Percentiles rank a stretch among this genome's conserved stretches.
Conservation (phyloP, 2,329 filamentous ascomycete species). For the Fulvia fulva region DNA sequence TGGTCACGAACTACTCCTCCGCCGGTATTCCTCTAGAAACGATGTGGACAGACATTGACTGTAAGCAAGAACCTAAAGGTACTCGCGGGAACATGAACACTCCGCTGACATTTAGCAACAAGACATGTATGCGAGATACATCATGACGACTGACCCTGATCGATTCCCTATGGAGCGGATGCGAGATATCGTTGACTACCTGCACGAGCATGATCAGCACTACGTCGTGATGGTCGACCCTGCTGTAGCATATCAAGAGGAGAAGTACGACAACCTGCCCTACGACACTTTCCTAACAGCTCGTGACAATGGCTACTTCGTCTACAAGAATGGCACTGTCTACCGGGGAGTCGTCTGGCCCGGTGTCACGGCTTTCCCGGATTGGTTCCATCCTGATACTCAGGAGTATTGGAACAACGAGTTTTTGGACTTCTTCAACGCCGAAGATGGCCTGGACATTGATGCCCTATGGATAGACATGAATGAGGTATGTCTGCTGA, state of each 20-base stretch:
- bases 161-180: conserved; percentile 60
- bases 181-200: conserved; percentile 58
- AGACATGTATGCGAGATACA: conserved; percentile 42
- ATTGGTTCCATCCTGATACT: conserved; percentile 68
- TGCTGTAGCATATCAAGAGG: conserved; percentile 45
- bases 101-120: no score
- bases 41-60: conserved; percentile 60
- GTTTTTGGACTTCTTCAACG: conserved; percentile 61
- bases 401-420: conserved; percentile 66
- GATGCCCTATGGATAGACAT: conserved; percentile 70
- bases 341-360: conserved; percentile 72
- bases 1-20: conserved; percentile 61
- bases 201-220: conserved; percentile 40
- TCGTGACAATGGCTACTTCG: no score
- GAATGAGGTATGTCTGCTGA: conserved; percentile 42
- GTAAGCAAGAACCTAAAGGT: no score
- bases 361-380: conserved; percentile 48
- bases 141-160: conserved; percentile 63
- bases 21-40: conserved; percentile 65
- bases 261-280: conserved; percentile 19
- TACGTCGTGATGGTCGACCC: conserved; percentile 69
- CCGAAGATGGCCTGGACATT: conserved; percentile 64
- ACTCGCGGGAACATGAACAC: no score
- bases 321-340: conserved; percentile 45
- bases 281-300: conserved; percentile 56